Conservation (phyloP, 305 asterid species). For the Fraxinus xanthoxyloides region DNA sequence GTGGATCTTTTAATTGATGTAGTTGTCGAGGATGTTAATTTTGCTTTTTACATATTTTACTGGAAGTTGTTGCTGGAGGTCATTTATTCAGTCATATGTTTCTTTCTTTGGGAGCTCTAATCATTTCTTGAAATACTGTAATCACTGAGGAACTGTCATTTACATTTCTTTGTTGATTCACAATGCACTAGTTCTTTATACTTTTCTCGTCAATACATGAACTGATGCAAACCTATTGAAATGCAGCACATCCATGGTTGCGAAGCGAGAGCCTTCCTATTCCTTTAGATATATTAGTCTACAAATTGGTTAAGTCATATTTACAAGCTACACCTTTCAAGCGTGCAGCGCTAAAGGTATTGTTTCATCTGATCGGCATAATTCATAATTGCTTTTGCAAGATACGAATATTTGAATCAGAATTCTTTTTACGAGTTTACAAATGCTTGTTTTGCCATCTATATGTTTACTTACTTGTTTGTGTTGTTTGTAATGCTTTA, state of each 20-base stretch:
- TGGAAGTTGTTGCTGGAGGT: neutral
- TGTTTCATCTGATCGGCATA: neutral
- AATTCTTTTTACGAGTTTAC: neutral
- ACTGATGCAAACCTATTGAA: constrained; percentile 19
- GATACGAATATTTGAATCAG: neutral
- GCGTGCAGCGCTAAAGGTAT: constrained; percentile 87
- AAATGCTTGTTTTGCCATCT: neutral
- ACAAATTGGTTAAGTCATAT: constrained; percentile 75
- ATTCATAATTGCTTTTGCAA: neutral
- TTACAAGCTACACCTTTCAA: constrained; percentile 81
- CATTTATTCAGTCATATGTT: neutral
- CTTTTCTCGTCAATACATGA: neutral
- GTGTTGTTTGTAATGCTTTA: neutral
- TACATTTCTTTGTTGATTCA: neutral
- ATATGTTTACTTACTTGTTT: neutral
- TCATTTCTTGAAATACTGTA: neutral
- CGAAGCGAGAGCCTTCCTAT: constrained; percentile 80
- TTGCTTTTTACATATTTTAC: neutral
- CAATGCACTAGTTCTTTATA: neutral
- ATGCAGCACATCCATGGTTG: constrained; percentile 93
- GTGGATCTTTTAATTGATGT: neutral
- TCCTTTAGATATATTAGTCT: constrained; percentile 81
- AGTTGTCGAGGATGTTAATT: neutral
- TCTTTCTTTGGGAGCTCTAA: neutral
- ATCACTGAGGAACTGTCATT: neutral